Evolutionary conservation across 2,329 filamentous ascomycete genomes (phyloP).

Genomic region (Trichoderma simmonsii): DNA sequence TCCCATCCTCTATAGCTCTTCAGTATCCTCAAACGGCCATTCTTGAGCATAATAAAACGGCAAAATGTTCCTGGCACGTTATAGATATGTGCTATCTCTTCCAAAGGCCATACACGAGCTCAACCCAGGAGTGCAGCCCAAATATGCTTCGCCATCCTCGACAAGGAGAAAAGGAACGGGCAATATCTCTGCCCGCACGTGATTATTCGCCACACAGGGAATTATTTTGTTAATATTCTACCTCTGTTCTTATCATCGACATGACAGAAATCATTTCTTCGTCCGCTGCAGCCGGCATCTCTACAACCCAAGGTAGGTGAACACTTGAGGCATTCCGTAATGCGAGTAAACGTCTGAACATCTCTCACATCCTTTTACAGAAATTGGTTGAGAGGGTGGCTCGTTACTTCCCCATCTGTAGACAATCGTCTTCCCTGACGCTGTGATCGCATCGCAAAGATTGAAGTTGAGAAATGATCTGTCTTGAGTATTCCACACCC

Average conservation of each 20-base stretch:
- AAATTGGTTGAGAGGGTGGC: neutral
- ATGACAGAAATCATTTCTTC: neutral
- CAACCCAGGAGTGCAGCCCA: neutral
- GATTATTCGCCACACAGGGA: neutral
- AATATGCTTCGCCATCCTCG: neutral
- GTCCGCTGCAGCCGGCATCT: neutral
- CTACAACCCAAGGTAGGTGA: neutral
- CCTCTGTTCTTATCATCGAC: neutral
- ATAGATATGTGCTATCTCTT: neutral
- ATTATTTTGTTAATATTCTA: neutral
- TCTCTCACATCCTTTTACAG: neutral
- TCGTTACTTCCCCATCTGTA: neutral
- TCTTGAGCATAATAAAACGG: rapidly evolving
- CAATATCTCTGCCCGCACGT: neutral
- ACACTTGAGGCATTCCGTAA: neutral
- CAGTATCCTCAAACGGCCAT: neutral
- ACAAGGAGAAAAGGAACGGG: neutral
- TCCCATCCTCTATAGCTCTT: neutral
- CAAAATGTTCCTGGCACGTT: rapidly evolving
- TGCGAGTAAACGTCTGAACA: neutral
- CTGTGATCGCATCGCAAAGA: neutral
- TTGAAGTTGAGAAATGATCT: neutral
- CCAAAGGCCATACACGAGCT: neutral
- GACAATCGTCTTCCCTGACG: neutral
- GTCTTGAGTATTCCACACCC: neutral